Evolutionary conservation across 2,329 filamentous ascomycete genomes (phyloP).

Genomic region (Cercospora sp.): DNA sequence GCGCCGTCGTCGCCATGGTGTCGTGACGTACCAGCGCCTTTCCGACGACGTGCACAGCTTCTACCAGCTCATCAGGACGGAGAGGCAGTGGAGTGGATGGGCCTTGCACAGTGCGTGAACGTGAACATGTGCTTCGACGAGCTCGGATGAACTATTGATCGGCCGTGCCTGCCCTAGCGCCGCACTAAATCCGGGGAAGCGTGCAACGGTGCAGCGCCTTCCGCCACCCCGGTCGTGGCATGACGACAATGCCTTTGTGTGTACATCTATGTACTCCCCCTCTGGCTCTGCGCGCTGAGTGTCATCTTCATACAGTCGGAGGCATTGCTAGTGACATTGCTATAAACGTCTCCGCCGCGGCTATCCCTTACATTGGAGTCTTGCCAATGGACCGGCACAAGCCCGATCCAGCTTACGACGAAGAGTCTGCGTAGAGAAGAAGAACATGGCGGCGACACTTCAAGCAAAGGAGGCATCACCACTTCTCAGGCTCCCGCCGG

Average conservation of each 20-base stretch:
- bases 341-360: not conserved
- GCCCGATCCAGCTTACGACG: not conserved
- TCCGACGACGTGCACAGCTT: not conserved
- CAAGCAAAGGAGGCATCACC: slow-evolving; percentile 2
- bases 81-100: not conserved
- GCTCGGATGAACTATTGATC: slow-evolving; percentile 3
- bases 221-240: slow-evolving; percentile 7
- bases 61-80: not conserved
- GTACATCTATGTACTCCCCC: not conserved
- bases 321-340: not conserved
- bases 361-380: not conserved
- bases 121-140: not conserved
- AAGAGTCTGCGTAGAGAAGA: not conserved
- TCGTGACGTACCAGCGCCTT: not conserved
- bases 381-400: not conserved
- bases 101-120: not conserved
- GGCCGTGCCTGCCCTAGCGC: slow-evolving; percentile 7
- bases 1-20: slow-evolving; percentile 37
- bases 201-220: slow-evolving; percentile 1
- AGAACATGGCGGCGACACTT: not conserved
- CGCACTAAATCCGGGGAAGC: slow-evolving; percentile 5
- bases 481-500: slow-evolving; percentile 20
- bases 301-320: not conserved
- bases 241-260: not conserved
- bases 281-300: not conserved